phyloP scores from a whole-genome alignment of 345 rosid genomes.

The Corchorus capsularis region DNA sequence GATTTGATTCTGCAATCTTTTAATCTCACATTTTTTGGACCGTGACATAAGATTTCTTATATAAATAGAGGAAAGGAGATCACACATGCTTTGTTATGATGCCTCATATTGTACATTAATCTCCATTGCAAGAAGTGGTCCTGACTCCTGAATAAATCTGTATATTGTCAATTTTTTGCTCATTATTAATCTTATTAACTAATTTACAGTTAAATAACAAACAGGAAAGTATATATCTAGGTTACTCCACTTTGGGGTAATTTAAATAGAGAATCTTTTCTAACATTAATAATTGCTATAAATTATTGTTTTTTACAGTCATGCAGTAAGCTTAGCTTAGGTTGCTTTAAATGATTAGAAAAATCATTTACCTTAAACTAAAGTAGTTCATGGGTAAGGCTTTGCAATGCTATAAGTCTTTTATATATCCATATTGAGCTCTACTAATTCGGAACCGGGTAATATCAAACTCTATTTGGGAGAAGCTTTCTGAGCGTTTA shows the following conservation, averaged over 20 bases:
- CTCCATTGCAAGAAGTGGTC: slow-evolving; percentile 5
- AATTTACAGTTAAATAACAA: not conserved
- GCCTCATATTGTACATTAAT: not conserved
- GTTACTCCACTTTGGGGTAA: not conserved
- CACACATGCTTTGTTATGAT: slow-evolving; percentile 20
- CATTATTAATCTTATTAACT: not conserved
- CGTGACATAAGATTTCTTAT: not conserved
- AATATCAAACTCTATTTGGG: too few species aligned
- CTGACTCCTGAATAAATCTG: not conserved
- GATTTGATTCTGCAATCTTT: slow-evolving; percentile 1
- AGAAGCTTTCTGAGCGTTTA: too few species aligned
- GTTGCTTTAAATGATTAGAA: not conserved
- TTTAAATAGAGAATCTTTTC: too few species aligned
- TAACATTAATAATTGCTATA: not conserved
- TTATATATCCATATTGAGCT: too few species aligned
- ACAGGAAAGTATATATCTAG: not conserved
- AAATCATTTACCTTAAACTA: not conserved
- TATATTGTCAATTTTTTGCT: not conserved
- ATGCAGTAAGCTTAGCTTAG: not conserved
- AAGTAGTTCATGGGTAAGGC: not conserved
- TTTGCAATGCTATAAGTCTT: not conserved
- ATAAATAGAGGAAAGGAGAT: not conserved
- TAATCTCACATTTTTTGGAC: not conserved
- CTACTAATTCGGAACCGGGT: too few species aligned
- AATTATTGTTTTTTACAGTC: not conserved